Percentiles rank a stretch among this genome's conserved stretches.
phyloP scores from a whole-genome alignment of 1,139 yeast genomes.

The Yamadazyma kanchanaburiensis region DNA sequence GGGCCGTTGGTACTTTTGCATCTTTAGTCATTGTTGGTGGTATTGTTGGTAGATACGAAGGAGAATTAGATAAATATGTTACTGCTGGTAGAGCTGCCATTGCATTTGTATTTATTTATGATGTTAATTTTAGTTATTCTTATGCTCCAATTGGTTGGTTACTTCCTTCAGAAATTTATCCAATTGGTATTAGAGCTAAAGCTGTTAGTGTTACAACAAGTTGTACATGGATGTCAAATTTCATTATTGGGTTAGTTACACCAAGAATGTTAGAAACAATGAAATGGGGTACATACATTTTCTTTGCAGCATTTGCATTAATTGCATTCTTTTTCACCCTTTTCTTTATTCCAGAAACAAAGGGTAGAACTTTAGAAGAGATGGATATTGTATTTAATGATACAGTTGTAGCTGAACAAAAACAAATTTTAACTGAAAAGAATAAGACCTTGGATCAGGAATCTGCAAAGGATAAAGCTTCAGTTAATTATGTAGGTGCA shows the following conservation, averaged over 20 bases:
- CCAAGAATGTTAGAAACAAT: conserved; percentile 22
- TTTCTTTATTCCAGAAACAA: conserved; percentile 27
- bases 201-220: conserved; percentile 31
- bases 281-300: conserved; percentile 21
- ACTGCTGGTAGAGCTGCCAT: conserved; percentile 40
- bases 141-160: conserved; percentile 38
- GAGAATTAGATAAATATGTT: conserved; percentile 10
- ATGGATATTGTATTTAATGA: conserved; percentile 23
- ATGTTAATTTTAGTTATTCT: conserved; percentile 22
- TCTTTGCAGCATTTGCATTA: conserved; percentile 24
- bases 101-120: conserved; percentile 36
- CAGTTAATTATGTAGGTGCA: too few relatives aligned
- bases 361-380: conserved; percentile 28
- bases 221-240: conserved; percentile 35
- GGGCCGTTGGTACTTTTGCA: conserved; percentile 39
- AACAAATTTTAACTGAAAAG: conserved; percentile 10
- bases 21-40: conserved; percentile 36
- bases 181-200: conserved; percentile 20
- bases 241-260: conserved; percentile 28
- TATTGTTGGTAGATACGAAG: conserved; percentile 49
- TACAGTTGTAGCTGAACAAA: conserved; percentile 9
- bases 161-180: conserved; percentile 46
- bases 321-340: conserved; percentile 17
- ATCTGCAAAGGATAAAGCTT: neutral
- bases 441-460: neutral